Evolutionary conservation across 2,329 filamentous ascomycete genomes (phyloP), one percentile per base, ranked within the genome.

Genomic region (Stachybotrys chlorohalonatus): DNA sequence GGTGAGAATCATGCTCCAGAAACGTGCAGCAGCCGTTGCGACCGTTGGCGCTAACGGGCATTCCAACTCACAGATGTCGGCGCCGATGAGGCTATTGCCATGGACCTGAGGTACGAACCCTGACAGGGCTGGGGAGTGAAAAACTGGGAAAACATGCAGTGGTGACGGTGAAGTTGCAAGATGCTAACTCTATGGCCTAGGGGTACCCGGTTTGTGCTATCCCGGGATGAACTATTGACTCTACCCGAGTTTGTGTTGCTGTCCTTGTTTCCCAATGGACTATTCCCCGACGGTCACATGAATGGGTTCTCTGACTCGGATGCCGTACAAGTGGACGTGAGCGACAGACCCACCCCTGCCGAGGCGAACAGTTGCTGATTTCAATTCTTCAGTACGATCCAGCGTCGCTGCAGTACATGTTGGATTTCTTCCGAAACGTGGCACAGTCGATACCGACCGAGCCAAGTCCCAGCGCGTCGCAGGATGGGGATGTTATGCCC

Each of bases 181-280:
- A 11, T 46, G 48, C 66, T 72, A 59, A 72, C 58, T 54, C 61
- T 59, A 65, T 42, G 36, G 36, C 36, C 2, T 16, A 96, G 94
- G 72, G 94, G 93, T 62, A 94, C 88, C 55, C 86, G 90, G 62
- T 99, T 99, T 70, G 92, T 92, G 16, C 83, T 99, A 52, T 97
- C 93, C 13, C 81, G 94, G 68, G 94, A 99, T 67, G 94, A 99
- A 72, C 82, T 99, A 53, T 78, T 99, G 59, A 99, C 94, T 9
- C 80, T 99, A 51, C 94, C 94, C 53, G 94, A 99, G 75, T 99
- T 99, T 66, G 94, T 99, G 49, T 81, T 99, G 49, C 78, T 99
- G 47, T 99, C 94, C n/a, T 80, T 99, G 47, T 99, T 99, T 65
- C 94, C 94, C 46, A 99, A 99, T 69, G 94, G 94, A n/a, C 81